Conservation (phyloP, 2,329 filamentous ascomycete species). For the Neofusicoccum kwambonambiense region DNA sequence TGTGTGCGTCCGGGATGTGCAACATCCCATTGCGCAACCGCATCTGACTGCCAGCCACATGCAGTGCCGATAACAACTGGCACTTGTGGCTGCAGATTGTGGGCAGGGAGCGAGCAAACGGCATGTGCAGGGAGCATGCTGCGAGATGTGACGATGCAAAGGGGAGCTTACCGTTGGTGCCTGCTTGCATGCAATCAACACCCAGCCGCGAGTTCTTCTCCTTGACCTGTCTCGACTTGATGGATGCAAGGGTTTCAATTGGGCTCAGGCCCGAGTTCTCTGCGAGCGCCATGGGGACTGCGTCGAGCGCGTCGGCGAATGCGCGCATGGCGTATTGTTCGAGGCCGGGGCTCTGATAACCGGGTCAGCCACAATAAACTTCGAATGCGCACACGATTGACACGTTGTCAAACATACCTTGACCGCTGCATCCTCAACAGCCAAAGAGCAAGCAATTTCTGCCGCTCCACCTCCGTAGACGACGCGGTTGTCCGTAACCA, state of each 20-base stretch:
- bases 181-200: conserved; percentile 96
- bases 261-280: conserved; percentile 97
- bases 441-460: conserved; percentile 94
- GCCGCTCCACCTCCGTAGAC: conserved; percentile 97
- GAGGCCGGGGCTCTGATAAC: conserved; percentile 74
- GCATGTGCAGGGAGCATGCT: conserved; percentile 3
- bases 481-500: conserved; percentile 93
- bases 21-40: conserved; percentile 12
- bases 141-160: conserved; percentile 19
- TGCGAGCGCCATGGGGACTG: conserved; percentile 90
- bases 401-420: conserved; percentile 51
- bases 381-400: conserved; percentile 3
- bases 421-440: conserved; percentile 90
- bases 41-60: conserved; percentile 11
- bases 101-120: conserved; percentile 16
- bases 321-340: conserved; percentile 99
- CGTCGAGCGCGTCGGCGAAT: conserved; percentile 91
- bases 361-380: conserved; percentile 10
- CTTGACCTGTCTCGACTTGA: conserved; percentile 97
- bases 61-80: conserved; percentile 15
- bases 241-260: conserved; percentile 88
- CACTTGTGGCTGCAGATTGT: conserved; percentile 17
- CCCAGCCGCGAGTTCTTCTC: conserved; percentile 76
- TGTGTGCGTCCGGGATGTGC: conserved; percentile 12
- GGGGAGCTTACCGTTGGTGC: conserved; percentile 68